A percentile compares a stretch with the other conserved stretches of the same genome.
phyloP scores from a whole-genome alignment of 768 basidiomycete species.

The Galerina marginata region DNA sequence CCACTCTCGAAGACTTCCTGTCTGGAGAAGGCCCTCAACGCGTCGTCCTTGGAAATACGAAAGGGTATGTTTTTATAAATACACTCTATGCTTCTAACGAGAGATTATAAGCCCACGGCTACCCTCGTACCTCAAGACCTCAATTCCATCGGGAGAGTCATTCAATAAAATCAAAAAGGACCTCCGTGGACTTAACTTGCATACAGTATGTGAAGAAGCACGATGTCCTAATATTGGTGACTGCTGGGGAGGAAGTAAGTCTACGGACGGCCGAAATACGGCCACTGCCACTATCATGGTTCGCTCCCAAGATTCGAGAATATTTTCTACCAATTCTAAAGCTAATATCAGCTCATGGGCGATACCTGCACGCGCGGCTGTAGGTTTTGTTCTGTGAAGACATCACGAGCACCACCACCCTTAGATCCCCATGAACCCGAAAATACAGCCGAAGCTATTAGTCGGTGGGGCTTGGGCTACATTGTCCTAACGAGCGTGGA shows the following conservation, averaged over 20 bases:
- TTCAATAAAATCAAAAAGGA: constrained; percentile 96
- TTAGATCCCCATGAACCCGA: constrained; percentile 97
- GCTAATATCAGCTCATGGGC: constrained; percentile 82
- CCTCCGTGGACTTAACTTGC: constrained; percentile 85
- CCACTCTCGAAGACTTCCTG: constrained; percentile 83
- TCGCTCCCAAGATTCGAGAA: constrained; percentile 21
- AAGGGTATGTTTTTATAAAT: constrained; percentile 50
- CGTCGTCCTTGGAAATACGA: constrained; percentile 74
- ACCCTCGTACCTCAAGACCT: constrained; percentile 87
- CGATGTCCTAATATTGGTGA: constrained; percentile 99
- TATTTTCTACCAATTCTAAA: neutral
- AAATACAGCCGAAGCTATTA: constrained; percentile 97
- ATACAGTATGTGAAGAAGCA: constrained; percentile 99
- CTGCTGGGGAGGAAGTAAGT: constrained; percentile 93
- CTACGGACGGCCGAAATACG: constrained; percentile 74
- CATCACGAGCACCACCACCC: constrained; percentile 85
- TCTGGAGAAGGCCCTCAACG: constrained; percentile 60
- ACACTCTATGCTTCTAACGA: neutral
- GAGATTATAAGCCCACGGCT: constrained; percentile 70
- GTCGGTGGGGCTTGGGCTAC: constrained; percentile 97
- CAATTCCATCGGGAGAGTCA: constrained; percentile 87
- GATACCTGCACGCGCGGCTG: constrained; percentile 99
- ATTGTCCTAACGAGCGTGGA: constrained; percentile 97
- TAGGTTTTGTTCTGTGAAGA: constrained; percentile 97
- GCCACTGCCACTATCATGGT: constrained; percentile 99